Percentiles rank a stretch among this genome's conserved stretches.
Conservation (phyloP, 164 flowering plant species). For the Nelumbo lutea region DNA sequence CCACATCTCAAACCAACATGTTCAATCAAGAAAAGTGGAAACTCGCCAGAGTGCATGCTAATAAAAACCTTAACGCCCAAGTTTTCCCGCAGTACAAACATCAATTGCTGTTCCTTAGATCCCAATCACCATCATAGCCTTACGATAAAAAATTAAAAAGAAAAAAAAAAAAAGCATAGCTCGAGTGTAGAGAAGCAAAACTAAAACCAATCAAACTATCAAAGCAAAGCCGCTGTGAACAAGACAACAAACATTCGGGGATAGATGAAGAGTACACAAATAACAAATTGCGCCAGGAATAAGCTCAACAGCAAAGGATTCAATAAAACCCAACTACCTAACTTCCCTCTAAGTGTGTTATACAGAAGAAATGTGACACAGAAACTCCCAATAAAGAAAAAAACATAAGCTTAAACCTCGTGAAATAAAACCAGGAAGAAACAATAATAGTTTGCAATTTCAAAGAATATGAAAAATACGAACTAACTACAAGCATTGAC, state of each 20-base stretch:
- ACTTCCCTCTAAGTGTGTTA: not conserved
- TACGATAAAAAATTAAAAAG: not conserved
- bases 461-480: not conserved
- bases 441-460: not conserved
- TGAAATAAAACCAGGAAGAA: not conserved
- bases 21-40: not conserved
- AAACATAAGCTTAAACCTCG: not conserved
- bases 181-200: not conserved
- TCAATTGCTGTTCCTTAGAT: not conserved
- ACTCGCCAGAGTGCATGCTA: not conserved
- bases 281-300: not conserved
- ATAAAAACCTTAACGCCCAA: not conserved
- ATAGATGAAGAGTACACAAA: too few relatives aligned
- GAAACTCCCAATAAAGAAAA: not conserved
- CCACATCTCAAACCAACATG: not conserved
- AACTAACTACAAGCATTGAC: not conserved
- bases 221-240: too few relatives aligned
- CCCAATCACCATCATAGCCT: not conserved
- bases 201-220: not conserved
- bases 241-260: too few relatives aligned
- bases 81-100: not conserved
- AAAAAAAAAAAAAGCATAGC: not conserved
- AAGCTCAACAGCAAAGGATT: constrained; percentile 1
- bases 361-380: not conserved
- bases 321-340: not conserved